A percentile compares a stretch with the other conserved stretches of the same genome.
These are phyloP conservation scores for Penicillium rolfsii DNA, from an alignment of 2,329 filamentous ascomycete genomes.

Conservation along the genomic window DNA sequence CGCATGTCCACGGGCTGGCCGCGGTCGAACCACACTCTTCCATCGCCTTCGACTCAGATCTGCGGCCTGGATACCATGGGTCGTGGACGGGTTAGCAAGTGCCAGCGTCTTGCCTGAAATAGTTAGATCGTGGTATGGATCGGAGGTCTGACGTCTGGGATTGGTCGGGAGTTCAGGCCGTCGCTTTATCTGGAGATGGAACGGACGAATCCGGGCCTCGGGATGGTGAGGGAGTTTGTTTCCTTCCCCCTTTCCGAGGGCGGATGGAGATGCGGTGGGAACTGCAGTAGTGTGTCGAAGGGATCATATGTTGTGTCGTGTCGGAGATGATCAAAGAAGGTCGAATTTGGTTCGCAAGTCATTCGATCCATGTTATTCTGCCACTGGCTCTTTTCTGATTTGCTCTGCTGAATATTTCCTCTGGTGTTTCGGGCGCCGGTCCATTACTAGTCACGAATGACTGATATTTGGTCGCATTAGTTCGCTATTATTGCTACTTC, in stretches of 20 bases:
- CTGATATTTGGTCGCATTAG: background rate
- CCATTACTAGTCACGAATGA: background rate
- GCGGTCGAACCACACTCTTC: background rate
- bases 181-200: background rate
- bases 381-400: background rate
- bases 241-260: background rate
- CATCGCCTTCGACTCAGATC: background rate
- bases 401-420: background rate
- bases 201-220: background rate
- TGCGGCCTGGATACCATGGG: slow-evolving; percentile 1
- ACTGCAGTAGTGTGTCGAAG: background rate
- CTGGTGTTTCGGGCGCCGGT: too few relatives aligned
- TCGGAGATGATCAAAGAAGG: background rate
- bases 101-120: background rate
- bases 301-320: background rate
- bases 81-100: background rate
- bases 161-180: background rate
- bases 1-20: slow-evolving; percentile 1
- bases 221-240: background rate
- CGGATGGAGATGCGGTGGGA: background rate
- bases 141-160: background rate
- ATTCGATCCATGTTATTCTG: background rate
- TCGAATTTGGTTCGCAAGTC: background rate
- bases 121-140: background rate
- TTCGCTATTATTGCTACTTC: background rate